phyloP scores from a whole-genome alignment of 768 basidiomycete species.

The Lentinula detonsa region DNA sequence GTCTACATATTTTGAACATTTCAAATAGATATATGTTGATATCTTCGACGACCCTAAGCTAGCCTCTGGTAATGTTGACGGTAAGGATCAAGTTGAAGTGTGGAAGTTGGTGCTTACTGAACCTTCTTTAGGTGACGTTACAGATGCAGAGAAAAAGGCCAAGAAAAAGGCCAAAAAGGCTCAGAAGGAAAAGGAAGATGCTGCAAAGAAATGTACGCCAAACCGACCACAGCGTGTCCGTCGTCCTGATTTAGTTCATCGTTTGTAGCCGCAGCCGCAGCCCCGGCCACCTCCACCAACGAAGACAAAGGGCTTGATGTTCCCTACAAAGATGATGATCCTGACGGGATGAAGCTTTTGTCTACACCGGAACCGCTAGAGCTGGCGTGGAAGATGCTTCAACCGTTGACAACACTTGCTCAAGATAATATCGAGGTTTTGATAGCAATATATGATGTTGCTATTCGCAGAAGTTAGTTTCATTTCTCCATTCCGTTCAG shows the following conservation, averaged over 20 bases:
- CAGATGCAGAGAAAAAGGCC: constrained; percentile 72
- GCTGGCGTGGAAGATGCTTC: constrained; percentile 65
- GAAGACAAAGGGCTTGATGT: constrained; percentile 72
- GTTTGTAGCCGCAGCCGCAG: constrained; percentile 16
- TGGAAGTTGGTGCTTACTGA: background rate
- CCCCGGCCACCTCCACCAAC: constrained; percentile 29
- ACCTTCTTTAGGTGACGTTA: constrained; percentile 30
- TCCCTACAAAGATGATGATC: constrained; percentile 71
- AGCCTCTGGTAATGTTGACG: constrained; percentile 32
- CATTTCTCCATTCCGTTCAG: background rate
- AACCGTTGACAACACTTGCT: constrained; percentile 51
- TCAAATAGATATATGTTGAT: constrained; percentile 63
- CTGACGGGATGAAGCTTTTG: constrained; percentile 71
- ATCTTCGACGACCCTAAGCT: constrained; percentile 69
- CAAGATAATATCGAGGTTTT: constrained; percentile 60
- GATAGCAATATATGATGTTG: constrained; percentile 74
- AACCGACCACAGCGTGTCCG: constrained; percentile 1
- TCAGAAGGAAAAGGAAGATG: constrained; percentile 57
- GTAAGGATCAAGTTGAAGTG: constrained; percentile 23
- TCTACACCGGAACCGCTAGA: constrained; percentile 61
- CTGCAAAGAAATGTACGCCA: constrained; percentile 58
- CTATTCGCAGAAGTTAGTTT: constrained; percentile 68
- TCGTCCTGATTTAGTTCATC: background rate
- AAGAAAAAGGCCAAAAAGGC: constrained; percentile 85
- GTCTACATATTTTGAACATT: constrained; percentile 8